Evolutionary conservation across 2,329 filamentous ascomycete species (phyloP).

Genomic region (Aureobasidium sp.): DNA sequence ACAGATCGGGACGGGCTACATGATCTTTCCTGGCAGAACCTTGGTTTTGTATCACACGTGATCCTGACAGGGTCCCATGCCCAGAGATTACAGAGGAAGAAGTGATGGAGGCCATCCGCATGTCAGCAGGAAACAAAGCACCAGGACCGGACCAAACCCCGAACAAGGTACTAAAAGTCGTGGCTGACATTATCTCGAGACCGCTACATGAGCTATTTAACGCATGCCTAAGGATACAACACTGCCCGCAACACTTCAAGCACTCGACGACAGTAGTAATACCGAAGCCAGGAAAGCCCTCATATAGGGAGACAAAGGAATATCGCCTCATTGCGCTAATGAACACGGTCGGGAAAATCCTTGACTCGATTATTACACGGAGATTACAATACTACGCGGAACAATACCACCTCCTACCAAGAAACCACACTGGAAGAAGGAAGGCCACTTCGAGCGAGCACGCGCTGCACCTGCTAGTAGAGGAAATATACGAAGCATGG

Average conservation of each 20-base stretch:
- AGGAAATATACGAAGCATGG: constrained; percentile 21
- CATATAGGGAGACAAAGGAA: constrained; percentile 21
- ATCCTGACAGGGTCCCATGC: no score
- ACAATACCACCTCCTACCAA: constrained; percentile 18
- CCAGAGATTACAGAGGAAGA: no score
- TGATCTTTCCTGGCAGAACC: no score
- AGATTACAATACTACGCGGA: constrained; percentile 17
- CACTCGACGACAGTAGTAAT: constrained; percentile 6
- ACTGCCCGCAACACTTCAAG: constrained; percentile 17
- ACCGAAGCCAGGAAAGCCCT: constrained; percentile 16
- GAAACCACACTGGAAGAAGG: constrained; percentile 21
- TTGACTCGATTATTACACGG: constrained; percentile 21
- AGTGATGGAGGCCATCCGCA: no score
- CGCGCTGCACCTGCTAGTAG: constrained; percentile 21
- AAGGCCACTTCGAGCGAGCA: constrained; percentile 20
- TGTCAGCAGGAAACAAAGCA: not conserved
- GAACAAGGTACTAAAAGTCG: constrained; percentile 12
- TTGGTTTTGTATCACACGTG: no score
- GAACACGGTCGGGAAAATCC: constrained; percentile 23
- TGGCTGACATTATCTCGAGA: not conserved
- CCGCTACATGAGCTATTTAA: constrained; percentile 15
- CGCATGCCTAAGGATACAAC: constrained; percentile 14
- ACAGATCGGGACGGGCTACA: no score
- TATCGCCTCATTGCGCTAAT: constrained; percentile 23
- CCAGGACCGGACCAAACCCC: constrained; percentile 13